Conservation (phyloP, 2,329 filamentous ascomycete genomes). For the Penicillium sp. region DNA sequence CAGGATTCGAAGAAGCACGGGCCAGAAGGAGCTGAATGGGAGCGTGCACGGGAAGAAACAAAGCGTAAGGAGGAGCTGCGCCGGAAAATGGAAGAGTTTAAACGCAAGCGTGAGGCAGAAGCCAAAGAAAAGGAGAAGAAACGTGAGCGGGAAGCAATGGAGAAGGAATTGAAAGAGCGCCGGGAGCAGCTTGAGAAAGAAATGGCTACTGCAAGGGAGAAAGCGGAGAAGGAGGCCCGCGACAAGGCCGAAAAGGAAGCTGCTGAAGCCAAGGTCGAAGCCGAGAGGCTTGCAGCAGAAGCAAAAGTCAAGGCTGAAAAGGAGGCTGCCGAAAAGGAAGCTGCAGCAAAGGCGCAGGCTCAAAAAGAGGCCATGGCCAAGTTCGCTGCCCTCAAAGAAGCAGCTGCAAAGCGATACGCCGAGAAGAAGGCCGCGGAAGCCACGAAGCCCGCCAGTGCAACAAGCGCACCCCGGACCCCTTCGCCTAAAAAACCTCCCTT, state of each 20-base stretch:
- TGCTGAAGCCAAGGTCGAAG: slow-evolving; percentile 15
- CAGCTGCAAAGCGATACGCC: slow-evolving; percentile 39
- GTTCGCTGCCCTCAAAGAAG: slow-evolving; percentile 40
- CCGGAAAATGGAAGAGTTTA: slow-evolving; percentile 40
- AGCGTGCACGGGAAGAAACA: slow-evolving; percentile 32
- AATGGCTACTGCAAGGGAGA: slow-evolving; percentile 33
- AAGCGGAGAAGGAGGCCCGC: slow-evolving; percentile 34
- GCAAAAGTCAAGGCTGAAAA: slow-evolving; percentile 17
- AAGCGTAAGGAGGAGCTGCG: slow-evolving; percentile 38
- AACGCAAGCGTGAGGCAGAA: slow-evolving; percentile 37
- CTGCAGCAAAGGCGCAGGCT: slow-evolving; percentile 35
- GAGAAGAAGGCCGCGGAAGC: slow-evolving; percentile 38
- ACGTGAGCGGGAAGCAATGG: slow-evolving; percentile 42
- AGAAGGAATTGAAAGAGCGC: slow-evolving; percentile 39
- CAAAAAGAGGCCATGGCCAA: slow-evolving; percentile 40
- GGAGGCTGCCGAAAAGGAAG: slow-evolving; percentile 57
- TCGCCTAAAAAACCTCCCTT: slow-evolving; percentile 42
- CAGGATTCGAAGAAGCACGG: slow-evolving; percentile 13
- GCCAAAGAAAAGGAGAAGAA: slow-evolving; percentile 39
- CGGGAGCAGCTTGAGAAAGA: slow-evolving; percentile 41
- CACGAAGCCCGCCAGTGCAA: slow-evolving; percentile 33
- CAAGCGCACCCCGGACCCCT: slow-evolving; percentile 35
- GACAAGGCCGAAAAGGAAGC: slow-evolving; percentile 17
- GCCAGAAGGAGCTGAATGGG: slow-evolving; percentile 25
- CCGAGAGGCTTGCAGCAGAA: slow-evolving; percentile 23